These are phyloP conservation scores for Starmerella apicola DNA, from an alignment of 805 yeast species.

Conservation along the genomic window DNA sequence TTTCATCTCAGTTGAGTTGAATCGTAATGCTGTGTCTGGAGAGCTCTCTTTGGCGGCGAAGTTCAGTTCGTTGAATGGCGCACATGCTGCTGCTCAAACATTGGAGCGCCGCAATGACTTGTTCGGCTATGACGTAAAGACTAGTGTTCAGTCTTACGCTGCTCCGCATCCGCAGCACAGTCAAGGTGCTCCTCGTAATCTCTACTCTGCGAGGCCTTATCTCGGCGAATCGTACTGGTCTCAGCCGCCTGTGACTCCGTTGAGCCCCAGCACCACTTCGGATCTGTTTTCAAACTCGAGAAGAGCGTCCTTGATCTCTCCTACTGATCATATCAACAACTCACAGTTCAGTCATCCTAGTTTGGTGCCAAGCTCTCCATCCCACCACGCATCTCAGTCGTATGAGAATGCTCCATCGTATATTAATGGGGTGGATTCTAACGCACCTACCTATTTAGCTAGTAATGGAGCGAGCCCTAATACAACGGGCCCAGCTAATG, in stretches of 20 bases:
- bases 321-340: slow-evolving; percentile 7
- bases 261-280: slow-evolving; percentile 9
- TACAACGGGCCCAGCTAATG: too few relatives aligned
- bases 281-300: slow-evolving; percentile 11
- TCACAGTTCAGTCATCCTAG: slow-evolving; percentile 1
- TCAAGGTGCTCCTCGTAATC: slow-evolving; percentile 10
- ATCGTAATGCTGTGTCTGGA: slow-evolving; percentile 23
- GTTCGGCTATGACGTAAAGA: slow-evolving; percentile 17
- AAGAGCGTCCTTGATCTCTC: slow-evolving; percentile 12
- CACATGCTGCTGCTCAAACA: slow-evolving; percentile 23
- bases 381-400: not conserved
- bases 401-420: not conserved
- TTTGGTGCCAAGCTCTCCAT: slow-evolving; percentile 1
- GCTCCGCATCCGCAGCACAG: not conserved
- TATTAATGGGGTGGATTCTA: not conserved
- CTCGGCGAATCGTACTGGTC: slow-evolving; percentile 18
- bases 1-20: slow-evolving; percentile 26
- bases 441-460: not conserved
- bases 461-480: too few relatives aligned
- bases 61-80: slow-evolving; percentile 24
- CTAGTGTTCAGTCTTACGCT: slow-evolving; percentile 8
- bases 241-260: slow-evolving; percentile 15
- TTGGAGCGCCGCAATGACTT: slow-evolving; percentile 25
- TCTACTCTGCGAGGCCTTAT: slow-evolving; percentile 14
- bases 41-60: slow-evolving; percentile 22